Conservation (phyloP, 2,329 filamentous ascomycete genomes). For the Ceratocystis colombiana region DNA sequence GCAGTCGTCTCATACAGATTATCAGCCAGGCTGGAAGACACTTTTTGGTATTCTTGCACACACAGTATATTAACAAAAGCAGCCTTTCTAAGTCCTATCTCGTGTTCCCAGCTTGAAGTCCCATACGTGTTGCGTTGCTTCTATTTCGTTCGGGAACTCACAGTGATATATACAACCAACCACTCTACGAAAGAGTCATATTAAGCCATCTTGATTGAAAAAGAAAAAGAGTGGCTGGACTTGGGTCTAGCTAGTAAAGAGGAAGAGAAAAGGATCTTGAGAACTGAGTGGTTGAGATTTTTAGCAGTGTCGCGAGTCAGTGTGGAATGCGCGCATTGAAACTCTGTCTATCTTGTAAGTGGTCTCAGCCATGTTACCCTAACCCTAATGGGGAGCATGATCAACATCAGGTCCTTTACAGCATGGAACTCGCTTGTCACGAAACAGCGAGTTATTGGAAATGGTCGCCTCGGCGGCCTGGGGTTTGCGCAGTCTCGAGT, state of each 20-base stretch:
- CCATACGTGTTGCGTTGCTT: too few relatives aligned
- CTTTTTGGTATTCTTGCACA: too few relatives aligned
- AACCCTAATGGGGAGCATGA: not conserved
- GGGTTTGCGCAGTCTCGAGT: not conserved
- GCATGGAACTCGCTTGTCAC: too few relatives aligned
- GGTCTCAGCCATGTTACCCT: too few relatives aligned
- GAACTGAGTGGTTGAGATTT: not conserved
- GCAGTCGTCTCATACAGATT: not conserved
- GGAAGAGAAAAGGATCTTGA: not conserved
- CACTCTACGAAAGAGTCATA: not conserved
- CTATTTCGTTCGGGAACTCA: too few relatives aligned
- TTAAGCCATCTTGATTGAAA: not conserved
- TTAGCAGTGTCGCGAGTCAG: not conserved
- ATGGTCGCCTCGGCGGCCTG: not conserved
- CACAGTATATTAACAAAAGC: too few relatives aligned
- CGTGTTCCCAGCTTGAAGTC: too few relatives aligned
- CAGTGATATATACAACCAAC: too few relatives aligned
- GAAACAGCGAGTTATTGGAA: not conserved
- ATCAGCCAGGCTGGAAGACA: not conserved
- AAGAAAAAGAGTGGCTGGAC: not conserved
- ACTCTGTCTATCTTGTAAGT: not conserved
- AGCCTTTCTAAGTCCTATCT: too few relatives aligned
- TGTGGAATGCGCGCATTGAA: not conserved
- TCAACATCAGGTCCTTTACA: too few relatives aligned
- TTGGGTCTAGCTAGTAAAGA: too few relatives aligned